These are phyloP conservation scores for Leccinellum luteum DNA, from an alignment of 768 basidiomycete species.

Conservation along the genomic window DNA sequence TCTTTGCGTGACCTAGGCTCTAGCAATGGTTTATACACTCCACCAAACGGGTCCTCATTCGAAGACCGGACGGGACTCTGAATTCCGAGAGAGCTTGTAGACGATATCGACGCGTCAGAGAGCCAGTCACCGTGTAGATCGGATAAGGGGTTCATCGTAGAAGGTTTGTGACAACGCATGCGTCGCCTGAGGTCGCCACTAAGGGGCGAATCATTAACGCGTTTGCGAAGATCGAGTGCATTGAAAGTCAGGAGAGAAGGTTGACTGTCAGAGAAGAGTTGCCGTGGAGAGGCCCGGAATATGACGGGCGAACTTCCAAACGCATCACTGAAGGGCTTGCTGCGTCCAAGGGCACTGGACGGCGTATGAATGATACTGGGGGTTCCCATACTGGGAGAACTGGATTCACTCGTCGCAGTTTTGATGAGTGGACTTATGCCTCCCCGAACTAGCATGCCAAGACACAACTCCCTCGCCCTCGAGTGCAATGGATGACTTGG, in stretches of 20 bases:
- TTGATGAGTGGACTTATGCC: slow-evolving; percentile 48
- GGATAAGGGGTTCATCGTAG: slow-evolving; percentile 26
- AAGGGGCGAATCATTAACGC: slow-evolving; percentile 49
- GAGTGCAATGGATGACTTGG: slow-evolving; percentile 77
- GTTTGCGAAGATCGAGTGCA: slow-evolving; percentile 34
- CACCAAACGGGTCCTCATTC: slow-evolving; percentile 46
- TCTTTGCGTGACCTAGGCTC: slow-evolving; percentile 10
- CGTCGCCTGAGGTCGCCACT: slow-evolving; percentile 31
- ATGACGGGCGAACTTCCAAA: slow-evolving; percentile 37
- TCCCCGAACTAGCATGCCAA: slow-evolving; percentile 60
- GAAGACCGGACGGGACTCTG: slow-evolving; percentile 29
- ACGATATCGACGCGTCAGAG: slow-evolving; percentile 31
- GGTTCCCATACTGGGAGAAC: slow-evolving; percentile 30
- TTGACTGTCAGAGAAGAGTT: slow-evolving; percentile 36
- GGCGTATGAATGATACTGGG: slow-evolving; percentile 32
- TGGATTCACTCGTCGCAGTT: slow-evolving; percentile 25
- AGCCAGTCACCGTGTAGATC: slow-evolving; percentile 29
- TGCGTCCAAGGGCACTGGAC: slow-evolving; percentile 23
- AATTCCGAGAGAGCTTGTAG: slow-evolving; percentile 17
- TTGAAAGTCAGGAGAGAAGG: slow-evolving; percentile 32
- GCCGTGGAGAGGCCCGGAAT: slow-evolving; percentile 42
- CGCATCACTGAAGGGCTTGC: slow-evolving; percentile 28
- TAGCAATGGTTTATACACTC: slow-evolving; percentile 15
- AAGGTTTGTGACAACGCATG: slow-evolving; percentile 26
- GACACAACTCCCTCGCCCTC: slow-evolving; percentile 57